Evolutionary conservation across 1,284 basidiomycete species (phyloP).

Genomic region (Agaricales sp.): DNA sequence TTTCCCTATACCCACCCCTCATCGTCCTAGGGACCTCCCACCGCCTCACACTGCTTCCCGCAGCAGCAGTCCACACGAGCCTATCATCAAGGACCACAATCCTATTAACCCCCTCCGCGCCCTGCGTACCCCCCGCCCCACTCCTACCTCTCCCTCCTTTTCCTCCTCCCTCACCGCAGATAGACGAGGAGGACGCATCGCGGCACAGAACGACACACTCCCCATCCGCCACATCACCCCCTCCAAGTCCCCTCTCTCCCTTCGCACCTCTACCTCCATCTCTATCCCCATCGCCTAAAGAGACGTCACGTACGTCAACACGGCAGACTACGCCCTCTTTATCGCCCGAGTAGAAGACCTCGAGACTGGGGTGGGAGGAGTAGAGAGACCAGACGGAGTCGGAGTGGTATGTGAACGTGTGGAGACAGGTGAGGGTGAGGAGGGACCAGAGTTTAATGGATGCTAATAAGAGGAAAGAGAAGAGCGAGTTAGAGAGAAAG

Average conservation of each 20-base stretch:
- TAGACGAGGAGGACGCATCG: constrained; percentile 27
- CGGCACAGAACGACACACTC: constrained; percentile 82
- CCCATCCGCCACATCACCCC: constrained; percentile 68
- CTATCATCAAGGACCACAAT: constrained; percentile 82
- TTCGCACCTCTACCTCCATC: constrained; percentile 79
- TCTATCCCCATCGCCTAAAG: constrained; percentile 69
- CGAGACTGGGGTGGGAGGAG: constrained; percentile 81
- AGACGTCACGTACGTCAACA: constrained; percentile 78
- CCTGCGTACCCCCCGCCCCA: constrained; percentile 20
- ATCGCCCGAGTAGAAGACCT: constrained; percentile 95
- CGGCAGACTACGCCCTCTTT: constrained; percentile 83
- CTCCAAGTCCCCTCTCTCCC: constrained; percentile 33
- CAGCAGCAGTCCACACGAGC: constrained; percentile 86
- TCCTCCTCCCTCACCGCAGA: background rate
- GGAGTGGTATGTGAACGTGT: constrained; percentile 94
- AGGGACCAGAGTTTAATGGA: constrained; percentile 93
- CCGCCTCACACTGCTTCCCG: constrained; percentile 69
- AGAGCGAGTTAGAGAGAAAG: background rate
- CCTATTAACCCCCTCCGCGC: constrained; percentile 70
- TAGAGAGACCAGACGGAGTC: constrained; percentile 93
- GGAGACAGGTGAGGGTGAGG: constrained; percentile 78
- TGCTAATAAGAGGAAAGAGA: constrained; percentile 27
- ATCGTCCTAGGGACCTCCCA: constrained; percentile 63
- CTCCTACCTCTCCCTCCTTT: too few species aligned
- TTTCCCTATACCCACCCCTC: too few species aligned